phyloP scores from a whole-genome alignment of 2,329 filamentous ascomycete genomes.

The Pestalotiopsis sp. region DNA sequence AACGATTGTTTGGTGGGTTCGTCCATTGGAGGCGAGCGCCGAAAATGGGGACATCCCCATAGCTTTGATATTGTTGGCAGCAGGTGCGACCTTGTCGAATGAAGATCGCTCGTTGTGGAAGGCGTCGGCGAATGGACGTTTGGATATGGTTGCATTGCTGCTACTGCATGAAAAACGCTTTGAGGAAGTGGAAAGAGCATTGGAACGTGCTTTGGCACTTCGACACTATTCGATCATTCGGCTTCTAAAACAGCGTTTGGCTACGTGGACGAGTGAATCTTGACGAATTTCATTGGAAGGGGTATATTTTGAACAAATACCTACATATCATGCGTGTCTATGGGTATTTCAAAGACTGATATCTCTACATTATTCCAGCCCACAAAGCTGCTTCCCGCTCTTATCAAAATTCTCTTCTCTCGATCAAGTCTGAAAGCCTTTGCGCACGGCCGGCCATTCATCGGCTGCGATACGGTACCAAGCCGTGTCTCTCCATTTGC shows the following conservation, averaged over 20 bases:
- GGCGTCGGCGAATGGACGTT: background rate
- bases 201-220: background rate
- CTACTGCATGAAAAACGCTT: background rate
- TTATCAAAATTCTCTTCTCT: background rate
- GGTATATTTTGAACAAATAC: too few species aligned
- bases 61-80: background rate
- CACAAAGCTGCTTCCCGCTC: background rate
- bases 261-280: too few species aligned
- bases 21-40: background rate
- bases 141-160: background rate
- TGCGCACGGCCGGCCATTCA: background rate
- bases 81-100: background rate
- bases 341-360: too few species aligned
- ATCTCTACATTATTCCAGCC: too few species aligned
- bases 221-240: background rate
- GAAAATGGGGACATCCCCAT: background rate
- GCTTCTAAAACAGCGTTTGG: background rate
- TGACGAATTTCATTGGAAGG: too few species aligned
- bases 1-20: too few species aligned
- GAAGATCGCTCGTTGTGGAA: background rate
- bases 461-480: background rate
- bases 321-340: too few species aligned
- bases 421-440: background rate
- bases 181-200: background rate
- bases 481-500: background rate